Conservation (phyloP, 2,329 filamentous ascomycete species). For the Ampelomyces quisqualis region DNA sequence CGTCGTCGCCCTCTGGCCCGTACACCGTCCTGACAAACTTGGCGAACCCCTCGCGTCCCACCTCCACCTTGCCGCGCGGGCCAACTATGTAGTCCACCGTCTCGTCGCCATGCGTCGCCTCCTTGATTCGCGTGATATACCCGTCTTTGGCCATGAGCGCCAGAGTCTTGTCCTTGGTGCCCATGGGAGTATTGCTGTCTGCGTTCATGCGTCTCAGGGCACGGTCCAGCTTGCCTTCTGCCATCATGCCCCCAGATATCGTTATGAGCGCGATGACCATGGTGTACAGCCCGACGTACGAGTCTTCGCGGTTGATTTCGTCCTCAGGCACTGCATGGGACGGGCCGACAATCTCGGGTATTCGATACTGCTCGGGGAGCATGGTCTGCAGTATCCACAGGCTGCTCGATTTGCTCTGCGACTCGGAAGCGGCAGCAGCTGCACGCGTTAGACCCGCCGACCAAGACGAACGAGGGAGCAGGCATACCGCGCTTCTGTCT, state of each 20-base stretch:
- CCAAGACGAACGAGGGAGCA: not conserved
- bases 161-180: conserved; percentile 74
- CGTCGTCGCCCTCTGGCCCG: conserved; percentile 39
- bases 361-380: conserved; percentile 67
- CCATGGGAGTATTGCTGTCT: conserved; percentile 68
- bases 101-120: conserved; percentile 70
- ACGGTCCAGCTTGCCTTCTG: conserved; percentile 75
- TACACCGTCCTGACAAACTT: conserved; percentile 58
- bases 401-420: conserved; percentile 57
- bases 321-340: conserved; percentile 61
- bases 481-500: conserved; percentile 71
- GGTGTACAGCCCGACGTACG: conserved; percentile 79
- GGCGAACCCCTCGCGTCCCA: conserved; percentile 73
- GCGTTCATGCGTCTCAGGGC: conserved; percentile 75
- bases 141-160: conserved; percentile 76
- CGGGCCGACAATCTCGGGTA: conserved; percentile 65
- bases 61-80: conserved; percentile 79
- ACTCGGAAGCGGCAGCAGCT: conserved; percentile 58
- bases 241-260: conserved; percentile 68
- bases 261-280: conserved; percentile 75
- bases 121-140: conserved; percentile 75
- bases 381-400: conserved; percentile 76
- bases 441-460: conserved; percentile 12
- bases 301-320: conserved; percentile 64
- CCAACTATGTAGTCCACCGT: conserved; percentile 80